These are phyloP conservation scores for Rosa rugosa DNA, from an alignment of 306 rosid species.

Conservation along the genomic window DNA sequence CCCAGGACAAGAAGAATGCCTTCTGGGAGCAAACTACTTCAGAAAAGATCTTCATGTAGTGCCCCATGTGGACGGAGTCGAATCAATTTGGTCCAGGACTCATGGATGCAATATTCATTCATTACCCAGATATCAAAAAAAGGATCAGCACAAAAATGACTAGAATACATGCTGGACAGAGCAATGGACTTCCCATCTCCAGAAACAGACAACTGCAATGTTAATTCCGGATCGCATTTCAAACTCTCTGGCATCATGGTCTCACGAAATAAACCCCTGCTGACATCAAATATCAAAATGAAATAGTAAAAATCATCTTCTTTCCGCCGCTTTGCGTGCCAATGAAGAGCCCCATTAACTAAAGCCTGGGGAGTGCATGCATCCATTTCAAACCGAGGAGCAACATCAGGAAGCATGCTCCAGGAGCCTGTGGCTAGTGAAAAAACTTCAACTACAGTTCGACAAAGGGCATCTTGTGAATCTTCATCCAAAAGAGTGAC, in stretches of 20 bases:
- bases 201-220: not conserved
- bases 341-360: slow-evolving; percentile 4
- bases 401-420: not conserved
- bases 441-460: not conserved
- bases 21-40: not conserved
- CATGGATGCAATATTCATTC: not conserved
- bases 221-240: not conserved
- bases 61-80: not conserved
- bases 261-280: not conserved
- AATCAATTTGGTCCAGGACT: not conserved
- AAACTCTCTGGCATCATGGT: not conserved
- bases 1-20: no score
- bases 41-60: not conserved
- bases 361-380: not conserved
- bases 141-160: not conserved
- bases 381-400: not conserved
- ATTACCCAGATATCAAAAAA: not conserved
- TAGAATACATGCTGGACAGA: not conserved
- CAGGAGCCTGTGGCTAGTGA: not conserved
- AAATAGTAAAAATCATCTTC: not conserved
- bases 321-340: not conserved
- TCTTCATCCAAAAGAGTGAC: not conserved
- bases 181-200: not conserved
- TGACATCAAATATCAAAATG: not conserved
- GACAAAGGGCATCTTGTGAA: not conserved